phyloP scores from a whole-genome alignment of 2,329 filamentous ascomycete species.

The Sporothrix variecibatus region DNA sequence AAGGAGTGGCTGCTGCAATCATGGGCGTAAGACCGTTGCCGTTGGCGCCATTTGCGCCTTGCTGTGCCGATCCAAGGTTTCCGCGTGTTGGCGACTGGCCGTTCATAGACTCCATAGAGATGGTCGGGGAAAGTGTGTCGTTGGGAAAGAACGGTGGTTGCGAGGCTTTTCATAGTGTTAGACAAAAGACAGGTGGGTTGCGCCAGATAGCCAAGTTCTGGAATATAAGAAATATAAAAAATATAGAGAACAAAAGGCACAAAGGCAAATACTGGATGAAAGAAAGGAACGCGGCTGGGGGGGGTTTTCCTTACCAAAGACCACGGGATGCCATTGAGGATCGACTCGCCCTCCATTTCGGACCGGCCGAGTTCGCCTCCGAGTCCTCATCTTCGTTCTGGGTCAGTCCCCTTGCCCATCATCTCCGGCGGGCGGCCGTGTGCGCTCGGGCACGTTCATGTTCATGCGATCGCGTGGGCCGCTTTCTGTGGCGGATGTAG shows the following conservation, averaged over 20 bases:
- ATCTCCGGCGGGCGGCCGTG: conserved; percentile 87
- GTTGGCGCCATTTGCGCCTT: conserved; percentile 48
- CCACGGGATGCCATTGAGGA: conserved; percentile 67
- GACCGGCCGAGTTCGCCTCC: conserved; percentile 77
- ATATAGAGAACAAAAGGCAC: not conserved
- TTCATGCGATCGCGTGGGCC: conserved; percentile 89
- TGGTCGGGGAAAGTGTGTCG: conserved; percentile 78
- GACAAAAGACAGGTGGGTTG: not conserved
- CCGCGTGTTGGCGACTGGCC: conserved; percentile 55
- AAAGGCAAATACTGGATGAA: not conserved
- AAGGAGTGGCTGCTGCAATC: conserved; percentile 62
- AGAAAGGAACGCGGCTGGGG: not conserved
- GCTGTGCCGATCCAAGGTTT: conserved; percentile 51
- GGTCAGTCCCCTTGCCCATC: conserved; percentile 79
- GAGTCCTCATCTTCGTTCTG: conserved; percentile 91
- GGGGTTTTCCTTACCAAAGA: conserved; percentile 60
- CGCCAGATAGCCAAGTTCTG: not conserved
- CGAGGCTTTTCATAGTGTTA: conserved; percentile 48
- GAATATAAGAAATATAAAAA: not conserved
- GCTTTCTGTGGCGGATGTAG: conserved; percentile 74
- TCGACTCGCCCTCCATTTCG: conserved; percentile 76
- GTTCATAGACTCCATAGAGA: conserved; percentile 89
- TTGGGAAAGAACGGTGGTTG: conserved; percentile 64
- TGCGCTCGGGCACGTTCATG: conserved; percentile 84
- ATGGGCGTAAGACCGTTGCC: conserved; percentile 49